These are phyloP conservation scores for Pyrus communis DNA, from an alignment of 306 rosid genomes.

Conservation along the genomic window DNA sequence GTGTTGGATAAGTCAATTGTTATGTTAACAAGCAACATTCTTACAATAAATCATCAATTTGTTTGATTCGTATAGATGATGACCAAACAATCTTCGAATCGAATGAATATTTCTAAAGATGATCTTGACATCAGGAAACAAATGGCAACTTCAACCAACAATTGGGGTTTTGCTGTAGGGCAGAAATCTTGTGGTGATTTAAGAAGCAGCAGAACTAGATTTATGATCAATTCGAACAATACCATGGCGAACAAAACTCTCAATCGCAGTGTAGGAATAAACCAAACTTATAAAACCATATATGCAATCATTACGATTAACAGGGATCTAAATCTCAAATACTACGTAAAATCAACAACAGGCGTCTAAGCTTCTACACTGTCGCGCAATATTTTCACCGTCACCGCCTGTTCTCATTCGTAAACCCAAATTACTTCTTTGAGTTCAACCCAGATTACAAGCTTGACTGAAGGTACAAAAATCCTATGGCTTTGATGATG, in stretches of 20 bases:
- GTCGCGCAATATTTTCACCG: not conserved
- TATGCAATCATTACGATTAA: not conserved
- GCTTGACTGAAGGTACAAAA: not conserved
- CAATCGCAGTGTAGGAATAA: not conserved
- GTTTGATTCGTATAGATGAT: too few relatives aligned
- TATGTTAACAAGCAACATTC: too few relatives aligned
- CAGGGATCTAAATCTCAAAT: not conserved
- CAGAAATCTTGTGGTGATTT: too few relatives aligned
- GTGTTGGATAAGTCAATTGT: too few relatives aligned
- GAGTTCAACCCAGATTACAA: not conserved
- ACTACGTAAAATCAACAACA: not conserved
- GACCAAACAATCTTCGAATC: too few relatives aligned
- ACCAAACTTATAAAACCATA: not conserved
- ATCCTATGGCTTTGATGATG: slow-evolving; percentile 42
- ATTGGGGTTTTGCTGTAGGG: too few relatives aligned
- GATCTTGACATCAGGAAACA: too few relatives aligned
- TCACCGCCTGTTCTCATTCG: not conserved
- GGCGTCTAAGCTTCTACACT: not conserved
- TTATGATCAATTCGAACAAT: not conserved
- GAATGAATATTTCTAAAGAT: too few relatives aligned
- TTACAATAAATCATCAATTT: too few relatives aligned
- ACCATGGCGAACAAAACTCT: not conserved
- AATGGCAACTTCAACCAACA: too few relatives aligned
- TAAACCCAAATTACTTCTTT: not conserved
- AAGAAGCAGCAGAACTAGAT: not conserved